Percentiles rank a stretch among this genome's conserved stretches.
These are phyloP conservation scores for Cladosporium phlei DNA, from an alignment of 2,329 filamentous ascomycete species.

Conservation along the genomic window DNA sequence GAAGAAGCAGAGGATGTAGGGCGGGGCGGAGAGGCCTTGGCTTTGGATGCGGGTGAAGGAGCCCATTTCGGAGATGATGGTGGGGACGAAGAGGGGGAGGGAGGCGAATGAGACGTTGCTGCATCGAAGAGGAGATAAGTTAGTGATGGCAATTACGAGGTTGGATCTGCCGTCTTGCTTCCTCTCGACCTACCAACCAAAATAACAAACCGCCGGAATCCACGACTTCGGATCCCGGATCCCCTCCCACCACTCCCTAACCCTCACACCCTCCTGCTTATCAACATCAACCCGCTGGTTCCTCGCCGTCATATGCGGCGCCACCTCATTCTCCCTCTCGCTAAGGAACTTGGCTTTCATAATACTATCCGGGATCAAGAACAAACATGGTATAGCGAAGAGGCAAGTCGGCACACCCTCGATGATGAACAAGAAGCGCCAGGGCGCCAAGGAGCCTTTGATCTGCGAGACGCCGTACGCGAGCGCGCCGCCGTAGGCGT, in stretches of 20 bases:
- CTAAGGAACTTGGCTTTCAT: slow-evolving; percentile 50
- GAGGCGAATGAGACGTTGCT: slow-evolving; percentile 60
- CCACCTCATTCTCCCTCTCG: slow-evolving; percentile 55
- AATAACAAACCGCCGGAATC: slow-evolving; percentile 49
- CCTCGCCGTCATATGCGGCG: slow-evolving; percentile 35
- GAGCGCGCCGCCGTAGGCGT: slow-evolving; percentile 67
- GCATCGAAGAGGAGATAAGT: background rate
- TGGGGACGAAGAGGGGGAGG: slow-evolving; percentile 41
- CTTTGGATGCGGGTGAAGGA: slow-evolving; percentile 58
- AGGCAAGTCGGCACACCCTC: slow-evolving; percentile 59
- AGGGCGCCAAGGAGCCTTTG: slow-evolving; percentile 53
- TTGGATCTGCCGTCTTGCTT: no score
- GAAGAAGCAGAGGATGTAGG: slow-evolving; percentile 40
- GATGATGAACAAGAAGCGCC: slow-evolving; percentile 59
- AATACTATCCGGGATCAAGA: slow-evolving; percentile 49
- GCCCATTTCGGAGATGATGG: slow-evolving; percentile 54
- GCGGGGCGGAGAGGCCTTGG: slow-evolving; percentile 66
- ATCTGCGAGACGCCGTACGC: slow-evolving; percentile 62
- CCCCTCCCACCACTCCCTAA: slow-evolving; percentile 45
- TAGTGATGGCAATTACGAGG: background rate
- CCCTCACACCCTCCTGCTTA: slow-evolving; percentile 41
- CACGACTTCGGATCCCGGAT: slow-evolving; percentile 35
- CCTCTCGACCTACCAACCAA: slow-evolving; percentile 44
- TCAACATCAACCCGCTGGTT: slow-evolving; percentile 19
- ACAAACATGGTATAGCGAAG: slow-evolving; percentile 52